These are phyloP conservation scores for Monilinia polystroma DNA, from an alignment of 2,329 filamentous ascomycete species.

Conservation along the genomic window DNA sequence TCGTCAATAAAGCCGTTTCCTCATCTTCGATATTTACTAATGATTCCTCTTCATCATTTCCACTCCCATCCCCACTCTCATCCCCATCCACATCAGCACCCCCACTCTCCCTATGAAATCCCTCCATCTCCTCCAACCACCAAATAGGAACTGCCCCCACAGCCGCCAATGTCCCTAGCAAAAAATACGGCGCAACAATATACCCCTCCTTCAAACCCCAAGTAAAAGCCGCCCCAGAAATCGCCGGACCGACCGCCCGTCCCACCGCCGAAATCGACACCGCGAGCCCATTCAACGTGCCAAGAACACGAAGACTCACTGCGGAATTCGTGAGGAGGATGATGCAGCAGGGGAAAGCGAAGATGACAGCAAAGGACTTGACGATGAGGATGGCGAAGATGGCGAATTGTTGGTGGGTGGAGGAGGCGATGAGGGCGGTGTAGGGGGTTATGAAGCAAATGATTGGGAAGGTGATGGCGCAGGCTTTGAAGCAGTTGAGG, in stretches of 20 bases:
- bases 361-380: constrained; percentile 74
- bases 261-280: constrained; percentile 81
- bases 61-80: constrained; percentile 7
- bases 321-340: constrained; percentile 91
- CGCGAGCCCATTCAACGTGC: constrained; percentile 87
- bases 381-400: constrained; percentile 67
- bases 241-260: constrained; percentile 73
- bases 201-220: constrained; percentile 74
- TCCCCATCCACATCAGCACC: constrained; percentile 27
- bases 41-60: constrained; percentile 37
- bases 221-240: constrained; percentile 70
- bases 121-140: constrained; percentile 72
- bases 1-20: constrained; percentile 1
- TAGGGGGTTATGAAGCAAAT: constrained; percentile 83
- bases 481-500: constrained; percentile 68
- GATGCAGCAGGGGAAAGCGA: constrained; percentile 85
- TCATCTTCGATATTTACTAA: constrained; percentile 28
- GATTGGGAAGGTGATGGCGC: constrained; percentile 66
- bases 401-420: constrained; percentile 53
- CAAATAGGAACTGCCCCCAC: constrained; percentile 71
- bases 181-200: constrained; percentile 78
- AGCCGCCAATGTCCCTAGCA: constrained; percentile 62
- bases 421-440: constrained; percentile 60
- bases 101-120: constrained; percentile 49
- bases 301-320: constrained; percentile 70